Evolutionary conservation across 345 rosid genomes (phyloP), one percentile per base, ranked within the genome.

Genomic region (Camelina hispida): DNA sequence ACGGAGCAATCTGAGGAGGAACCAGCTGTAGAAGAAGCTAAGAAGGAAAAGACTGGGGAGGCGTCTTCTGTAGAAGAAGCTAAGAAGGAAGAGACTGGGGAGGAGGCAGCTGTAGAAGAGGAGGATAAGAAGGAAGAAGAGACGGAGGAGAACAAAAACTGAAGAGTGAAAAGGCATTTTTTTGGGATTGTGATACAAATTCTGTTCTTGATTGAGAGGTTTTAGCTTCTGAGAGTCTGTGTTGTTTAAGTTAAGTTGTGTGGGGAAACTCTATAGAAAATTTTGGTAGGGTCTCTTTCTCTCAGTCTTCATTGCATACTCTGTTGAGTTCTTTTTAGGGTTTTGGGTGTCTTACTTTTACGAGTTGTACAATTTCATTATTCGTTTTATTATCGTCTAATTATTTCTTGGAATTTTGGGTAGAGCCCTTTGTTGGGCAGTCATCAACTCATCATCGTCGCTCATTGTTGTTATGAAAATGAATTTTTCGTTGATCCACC

Each of bases 251-350:
- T 69, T 17, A 40, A 37, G 66, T 76, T 62, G 59, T 76, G 17
- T 55, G 70, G 50, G 32, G 53, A 77, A 70, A 25, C 66, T 38
- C 10, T 0, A 50, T 71, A 56, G 67, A 71, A 77, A 77, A 48
- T 77, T 77, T 77, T 77, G 80, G 9, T 77, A 64, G 72, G 67
- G 38, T 57, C 69, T 75, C 11, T 28, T 5, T 40, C 28, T 17
- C 48, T 46, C 43, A 38, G 38, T 22, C 5, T 51, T 60, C 1
- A 50, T 59, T 75, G 20, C 59, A 44, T 44, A 69, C 79, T 20
- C 9, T 76, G 56, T 44, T 69, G 51, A 69, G 44, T 1, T 12
- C 10, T 28, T 46, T 46, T 54, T 53, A 44, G 75, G 34, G 25
- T 34, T 62, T 23, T 54, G 57, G 59, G 58, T 62, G 57, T 53